A percentile compares a stretch with the other conserved stretches of the same genome.
Conservation (phyloP, 1,284 basidiomycete genomes). For the Cryptococcus depauperatus region DNA sequence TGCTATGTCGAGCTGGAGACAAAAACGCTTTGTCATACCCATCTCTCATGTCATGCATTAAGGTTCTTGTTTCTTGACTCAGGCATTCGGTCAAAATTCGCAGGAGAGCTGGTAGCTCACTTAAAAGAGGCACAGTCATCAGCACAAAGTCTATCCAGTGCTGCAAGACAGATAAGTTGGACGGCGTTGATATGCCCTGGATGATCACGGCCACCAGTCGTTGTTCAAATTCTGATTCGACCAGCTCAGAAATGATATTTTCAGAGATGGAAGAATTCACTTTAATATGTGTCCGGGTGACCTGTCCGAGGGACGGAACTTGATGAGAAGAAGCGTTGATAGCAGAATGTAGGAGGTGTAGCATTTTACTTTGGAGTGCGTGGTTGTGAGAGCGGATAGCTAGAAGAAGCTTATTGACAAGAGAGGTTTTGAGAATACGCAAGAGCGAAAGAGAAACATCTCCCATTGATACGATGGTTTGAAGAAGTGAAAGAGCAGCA, state of each 20-base stretch:
- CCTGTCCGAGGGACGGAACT: neutral
- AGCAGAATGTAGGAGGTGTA: conserved; percentile 80
- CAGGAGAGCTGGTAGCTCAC: conserved; percentile 59
- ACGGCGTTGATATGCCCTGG: conserved; percentile 63
- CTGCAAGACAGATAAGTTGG: conserved; percentile 72
- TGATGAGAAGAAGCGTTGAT: conserved; percentile 53
- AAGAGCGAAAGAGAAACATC: conserved; percentile 58
- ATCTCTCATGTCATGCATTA: conserved; percentile 44
- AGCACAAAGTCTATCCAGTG: conserved; percentile 96
- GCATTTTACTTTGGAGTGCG: conserved; percentile 82
- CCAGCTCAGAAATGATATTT: neutral
- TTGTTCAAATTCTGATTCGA: conserved; percentile 24
- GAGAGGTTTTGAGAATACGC: conserved; percentile 58
- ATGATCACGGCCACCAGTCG: conserved; percentile 66
- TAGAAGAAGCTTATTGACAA: conserved; percentile 67
- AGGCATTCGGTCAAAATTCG: conserved; percentile 72
- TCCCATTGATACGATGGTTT: conserved; percentile 68
- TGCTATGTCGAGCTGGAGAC: conserved; percentile 1
- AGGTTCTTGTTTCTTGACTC: conserved; percentile 61
- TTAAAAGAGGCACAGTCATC: conserved; percentile 77
- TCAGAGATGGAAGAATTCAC: conserved; percentile 14
- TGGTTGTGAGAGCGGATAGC: conserved; percentile 62
- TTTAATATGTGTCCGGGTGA: conserved; percentile 5
- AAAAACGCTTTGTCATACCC: conserved; percentile 23
- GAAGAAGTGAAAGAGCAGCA: conserved; percentile 68